phyloP scores from a whole-genome alignment of 2,329 filamentous ascomycete species.

The Leptographium procerum region DNA sequence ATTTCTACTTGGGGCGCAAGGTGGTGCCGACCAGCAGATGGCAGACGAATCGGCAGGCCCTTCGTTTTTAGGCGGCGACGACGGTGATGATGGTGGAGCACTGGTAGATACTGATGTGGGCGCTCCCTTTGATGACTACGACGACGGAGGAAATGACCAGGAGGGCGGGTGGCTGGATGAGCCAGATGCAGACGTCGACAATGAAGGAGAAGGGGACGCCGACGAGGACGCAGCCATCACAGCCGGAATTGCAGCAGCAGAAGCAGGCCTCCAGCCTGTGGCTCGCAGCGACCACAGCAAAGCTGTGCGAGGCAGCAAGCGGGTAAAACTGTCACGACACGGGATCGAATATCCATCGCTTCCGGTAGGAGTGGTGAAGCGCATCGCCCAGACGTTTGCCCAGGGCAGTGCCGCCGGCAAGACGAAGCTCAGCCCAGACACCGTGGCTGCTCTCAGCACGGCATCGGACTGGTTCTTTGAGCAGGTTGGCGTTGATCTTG shows the following conservation, averaged over 20 bases:
- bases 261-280: neutral
- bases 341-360: conserved; percentile 68
- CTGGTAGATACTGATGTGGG: neutral
- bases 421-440: conserved; percentile 60
- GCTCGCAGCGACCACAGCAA: neutral
- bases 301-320: conserved; percentile 14
- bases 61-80: neutral
- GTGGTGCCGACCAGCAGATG: conserved; percentile 9
- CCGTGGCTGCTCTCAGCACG: conserved; percentile 62
- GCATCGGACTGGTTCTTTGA: conserved; percentile 90
- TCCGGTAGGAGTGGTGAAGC: conserved; percentile 62
- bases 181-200: neutral
- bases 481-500: conserved; percentile 69
- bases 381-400: conserved; percentile 59
- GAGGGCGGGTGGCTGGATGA: conserved; percentile 5
- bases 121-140: conserved; percentile 3
- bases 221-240: neutral
- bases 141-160: conserved; percentile 1
- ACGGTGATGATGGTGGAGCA: neutral
- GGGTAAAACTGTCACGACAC: conserved; percentile 53
- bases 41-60: conserved; percentile 13
- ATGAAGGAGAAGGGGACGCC: neutral
- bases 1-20: conserved; percentile 20
- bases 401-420: conserved; percentile 54
- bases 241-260: neutral